These are phyloP conservation scores for Podila clonocystis DNA, from an alignment of 192 early-diverging fungal species.

Conservation along the genomic window DNA sequence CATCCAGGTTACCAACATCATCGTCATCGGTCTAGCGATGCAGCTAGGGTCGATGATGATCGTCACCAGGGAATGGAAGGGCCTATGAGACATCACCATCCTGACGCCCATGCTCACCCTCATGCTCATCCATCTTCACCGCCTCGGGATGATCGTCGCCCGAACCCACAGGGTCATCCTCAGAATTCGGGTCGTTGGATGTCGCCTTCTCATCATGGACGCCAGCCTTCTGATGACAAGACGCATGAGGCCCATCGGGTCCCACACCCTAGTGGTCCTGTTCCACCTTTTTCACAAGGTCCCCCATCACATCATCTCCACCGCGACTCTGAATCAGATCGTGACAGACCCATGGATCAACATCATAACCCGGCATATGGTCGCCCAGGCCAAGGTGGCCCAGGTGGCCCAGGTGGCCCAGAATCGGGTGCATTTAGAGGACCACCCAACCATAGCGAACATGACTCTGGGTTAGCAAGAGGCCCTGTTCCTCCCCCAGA, in stretches of 20 bases:
- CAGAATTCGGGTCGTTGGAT: constrained; percentile 2
- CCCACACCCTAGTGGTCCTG: not conserved
- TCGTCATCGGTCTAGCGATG: constrained; percentile 36
- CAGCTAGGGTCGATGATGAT: constrained; percentile 21
- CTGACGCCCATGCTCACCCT: constrained; percentile 19
- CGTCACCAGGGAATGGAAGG: constrained; percentile 3
- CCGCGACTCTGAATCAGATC: not conserved
- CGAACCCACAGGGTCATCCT: not conserved
- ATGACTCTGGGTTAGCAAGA: not conserved
- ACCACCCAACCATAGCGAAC: not conserved
- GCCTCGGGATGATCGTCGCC: constrained; percentile 37
- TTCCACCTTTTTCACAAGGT: not conserved
- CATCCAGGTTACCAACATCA: constrained; percentile 34
- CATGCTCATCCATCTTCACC: constrained; percentile 35
- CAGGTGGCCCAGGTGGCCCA: too few species aligned
- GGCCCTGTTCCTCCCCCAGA: not conserved
- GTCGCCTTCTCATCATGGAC: constrained; percentile 19
- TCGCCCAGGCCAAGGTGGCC: not conserved
- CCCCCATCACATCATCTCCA: not conserved
- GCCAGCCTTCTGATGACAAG: constrained; percentile 33
- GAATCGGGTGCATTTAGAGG: not conserved
- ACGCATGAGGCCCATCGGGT: constrained; percentile 7
- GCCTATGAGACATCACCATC: constrained; percentile 4
- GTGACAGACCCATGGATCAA: not conserved
- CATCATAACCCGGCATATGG: not conserved